phyloP scores from a whole-genome alignment of 331 rosid species.

The Pyrus hybrid region DNA sequence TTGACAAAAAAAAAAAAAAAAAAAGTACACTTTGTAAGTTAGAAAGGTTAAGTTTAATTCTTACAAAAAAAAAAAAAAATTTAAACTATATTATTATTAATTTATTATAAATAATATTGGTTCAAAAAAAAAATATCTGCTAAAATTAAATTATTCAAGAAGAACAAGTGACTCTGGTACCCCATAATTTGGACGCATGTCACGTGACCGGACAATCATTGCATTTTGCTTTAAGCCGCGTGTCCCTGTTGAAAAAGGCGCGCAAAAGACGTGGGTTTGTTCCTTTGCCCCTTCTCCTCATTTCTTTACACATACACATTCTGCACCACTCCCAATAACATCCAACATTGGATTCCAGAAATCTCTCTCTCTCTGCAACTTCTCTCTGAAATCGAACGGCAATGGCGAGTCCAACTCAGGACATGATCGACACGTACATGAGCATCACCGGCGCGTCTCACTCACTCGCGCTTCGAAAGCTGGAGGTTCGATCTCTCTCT shows the following conservation, averaged over 20 bases:
- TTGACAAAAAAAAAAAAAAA: too few species aligned
- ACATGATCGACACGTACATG: constrained; percentile 46
- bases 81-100: accelerated
- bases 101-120: too few species aligned
- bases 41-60: accelerated
- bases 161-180: neutral
- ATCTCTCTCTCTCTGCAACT: neutral
- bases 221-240: neutral
- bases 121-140: too few species aligned
- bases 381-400: constrained; percentile 2
- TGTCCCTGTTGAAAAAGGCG: neutral
- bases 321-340: neutral
- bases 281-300: neutral
- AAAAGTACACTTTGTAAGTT: too few species aligned
- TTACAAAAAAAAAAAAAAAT: too few species aligned
- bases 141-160: neutral
- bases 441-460: constrained; percentile 72
- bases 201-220: neutral
- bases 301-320: too few species aligned
- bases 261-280: neutral
- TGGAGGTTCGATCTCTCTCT: constrained; percentile 37
- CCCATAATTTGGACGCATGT: neutral
- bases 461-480: constrained; percentile 52
- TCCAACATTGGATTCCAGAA: neutral
- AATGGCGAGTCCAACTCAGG: constrained; percentile 36